These are phyloP conservation scores for Melampsora americana DNA, from an alignment of 1,284 basidiomycete genomes.

Conservation along the genomic window DNA sequence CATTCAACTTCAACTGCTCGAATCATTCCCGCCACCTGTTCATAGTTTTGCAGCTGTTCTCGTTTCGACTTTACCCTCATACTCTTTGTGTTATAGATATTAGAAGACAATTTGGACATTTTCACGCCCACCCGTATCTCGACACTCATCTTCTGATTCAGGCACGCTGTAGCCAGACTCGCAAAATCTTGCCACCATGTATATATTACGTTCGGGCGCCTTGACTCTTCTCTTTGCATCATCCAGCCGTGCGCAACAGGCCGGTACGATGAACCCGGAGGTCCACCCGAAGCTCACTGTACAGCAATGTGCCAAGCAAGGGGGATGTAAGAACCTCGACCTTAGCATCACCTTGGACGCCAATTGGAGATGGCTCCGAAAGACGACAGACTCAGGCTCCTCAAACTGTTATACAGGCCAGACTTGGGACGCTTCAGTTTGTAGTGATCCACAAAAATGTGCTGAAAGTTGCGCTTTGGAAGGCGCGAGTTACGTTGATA, in stretches of 20 bases:
- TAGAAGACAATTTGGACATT: no score
- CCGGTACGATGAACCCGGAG: conserved; percentile 5
- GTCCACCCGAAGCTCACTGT: background rate
- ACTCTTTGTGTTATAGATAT: no score
- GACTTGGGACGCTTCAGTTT: conserved; percentile 4
- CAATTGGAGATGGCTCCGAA: conserved; percentile 26
- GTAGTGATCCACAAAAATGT: no score
- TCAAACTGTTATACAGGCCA: conserved; percentile 37
- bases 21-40: no score
- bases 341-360: conserved; percentile 15
- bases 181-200: background rate
- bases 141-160: no score
- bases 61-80: no score
- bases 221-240: background rate
- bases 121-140: no score
- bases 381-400: background rate
- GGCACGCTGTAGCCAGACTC: no score
- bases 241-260: conserved; percentile 10
- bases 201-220: background rate
- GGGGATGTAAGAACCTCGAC: background rate
- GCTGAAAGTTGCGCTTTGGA: conserved; percentile 28
- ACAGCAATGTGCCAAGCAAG: background rate
- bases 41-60: no score
- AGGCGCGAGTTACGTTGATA: conserved; percentile 20
- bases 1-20: no score